Percentiles rank a stretch among this genome's conserved stretches.
These are phyloP conservation scores for Fusarium penzigii DNA, from an alignment of 2,329 filamentous ascomycete genomes.

Conservation along the genomic window DNA sequence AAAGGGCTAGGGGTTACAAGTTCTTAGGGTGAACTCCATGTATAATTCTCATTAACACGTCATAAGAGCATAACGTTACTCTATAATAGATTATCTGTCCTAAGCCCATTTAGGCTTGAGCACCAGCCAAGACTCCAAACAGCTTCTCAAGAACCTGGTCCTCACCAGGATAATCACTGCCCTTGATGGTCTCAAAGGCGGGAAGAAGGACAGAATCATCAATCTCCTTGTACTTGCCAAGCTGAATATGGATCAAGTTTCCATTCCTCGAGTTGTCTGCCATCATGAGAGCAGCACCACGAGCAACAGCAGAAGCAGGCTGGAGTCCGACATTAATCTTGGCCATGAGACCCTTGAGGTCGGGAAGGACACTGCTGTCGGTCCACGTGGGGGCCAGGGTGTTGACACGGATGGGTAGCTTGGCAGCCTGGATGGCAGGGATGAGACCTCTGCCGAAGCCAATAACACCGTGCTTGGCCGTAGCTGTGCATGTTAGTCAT, in stretches of 20 bases:
- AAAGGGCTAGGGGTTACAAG: no score
- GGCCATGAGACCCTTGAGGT: conserved; percentile 37
- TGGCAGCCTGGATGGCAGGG: conserved; percentile 35
- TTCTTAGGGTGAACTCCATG: no score
- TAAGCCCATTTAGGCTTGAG: no score
- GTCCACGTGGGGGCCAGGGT: conserved; percentile 58
- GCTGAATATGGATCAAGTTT: conserved; percentile 52
- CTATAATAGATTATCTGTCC: no score
- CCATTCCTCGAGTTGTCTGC: conserved; percentile 48
- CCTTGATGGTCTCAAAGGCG: conserved; percentile 33
- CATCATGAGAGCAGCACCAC: conserved; percentile 50
- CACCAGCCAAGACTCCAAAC: no score
- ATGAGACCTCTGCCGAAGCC: conserved; percentile 53
- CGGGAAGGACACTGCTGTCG: conserved; percentile 47
- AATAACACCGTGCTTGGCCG: conserved; percentile 56
- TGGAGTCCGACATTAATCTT: conserved; percentile 44
- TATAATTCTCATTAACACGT: no score
- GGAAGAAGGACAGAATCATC: conserved; percentile 47
- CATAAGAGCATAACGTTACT: no score
- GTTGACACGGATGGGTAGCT: conserved; percentile 55
- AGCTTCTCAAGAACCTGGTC: conserved; percentile 34
- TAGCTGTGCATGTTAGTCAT: conserved; percentile 34
- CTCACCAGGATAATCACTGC: conserved; percentile 35
- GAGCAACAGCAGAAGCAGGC: conserved; percentile 47
- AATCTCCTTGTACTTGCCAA: conserved; percentile 53